Conservation (phyloP, 257 asterid species). For the Jacaranda copaia region DNA sequence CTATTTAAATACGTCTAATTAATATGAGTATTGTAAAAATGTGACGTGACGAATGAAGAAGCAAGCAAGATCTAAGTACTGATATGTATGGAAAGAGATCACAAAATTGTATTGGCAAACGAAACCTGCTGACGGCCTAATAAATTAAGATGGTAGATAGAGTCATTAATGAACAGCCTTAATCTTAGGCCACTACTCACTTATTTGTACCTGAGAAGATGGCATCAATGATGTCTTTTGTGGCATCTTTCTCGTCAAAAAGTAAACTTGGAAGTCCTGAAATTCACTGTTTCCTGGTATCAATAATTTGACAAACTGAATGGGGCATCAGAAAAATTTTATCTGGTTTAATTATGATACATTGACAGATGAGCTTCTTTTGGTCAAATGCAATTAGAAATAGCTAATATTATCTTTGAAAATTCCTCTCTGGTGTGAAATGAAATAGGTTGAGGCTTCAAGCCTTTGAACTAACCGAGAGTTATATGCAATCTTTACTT, state of each 20-base stretch:
- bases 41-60: constrained; percentile 6
- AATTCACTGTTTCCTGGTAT: not conserved
- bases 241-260: not conserved
- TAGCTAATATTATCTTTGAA: no score
- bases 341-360: not conserved
- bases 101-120: constrained; percentile 10
- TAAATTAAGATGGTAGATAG: constrained; percentile 31
- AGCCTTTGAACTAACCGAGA: no score
- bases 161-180: constrained; percentile 24
- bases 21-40: not conserved
- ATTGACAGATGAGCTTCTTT: not conserved
- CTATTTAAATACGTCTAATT: no score
- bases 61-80: not conserved
- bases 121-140: constrained; percentile 36
- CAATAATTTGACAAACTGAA: not conserved
- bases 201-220: constrained; percentile 19
- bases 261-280: no score
- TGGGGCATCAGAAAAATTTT: not conserved
- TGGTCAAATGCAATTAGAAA: not conserved
- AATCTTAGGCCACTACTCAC: not conserved
- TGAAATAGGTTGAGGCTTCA: no score
- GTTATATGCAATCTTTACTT: no score
- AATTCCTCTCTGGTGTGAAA: no score
- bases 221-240: not conserved
- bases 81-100: not conserved